phyloP scores from a whole-genome alignment of 2,329 filamentous ascomycete genomes.

The Chaetomium strumarium region DNA sequence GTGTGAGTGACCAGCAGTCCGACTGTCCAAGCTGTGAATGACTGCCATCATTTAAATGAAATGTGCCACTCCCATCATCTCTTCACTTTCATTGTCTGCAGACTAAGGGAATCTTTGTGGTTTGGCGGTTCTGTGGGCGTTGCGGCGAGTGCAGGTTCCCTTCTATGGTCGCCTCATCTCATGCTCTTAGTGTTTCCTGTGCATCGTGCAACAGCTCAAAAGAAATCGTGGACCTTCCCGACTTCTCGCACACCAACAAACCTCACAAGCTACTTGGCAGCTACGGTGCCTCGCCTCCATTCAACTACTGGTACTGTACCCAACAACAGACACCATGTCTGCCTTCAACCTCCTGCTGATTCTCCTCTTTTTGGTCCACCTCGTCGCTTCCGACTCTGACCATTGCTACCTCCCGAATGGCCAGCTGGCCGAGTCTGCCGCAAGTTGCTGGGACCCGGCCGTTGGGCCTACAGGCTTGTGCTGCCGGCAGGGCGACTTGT shows the following conservation, averaged over 20 bases:
- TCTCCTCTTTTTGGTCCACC: background rate
- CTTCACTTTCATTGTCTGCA: too few species aligned
- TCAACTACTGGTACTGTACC: too few species aligned
- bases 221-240: background rate
- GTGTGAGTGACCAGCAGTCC: background rate
- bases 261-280: background rate
- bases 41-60: background rate
- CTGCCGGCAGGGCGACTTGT: conserved; percentile 13
- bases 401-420: conserved; percentile 12
- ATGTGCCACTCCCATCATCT: too few species aligned
- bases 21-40: background rate
- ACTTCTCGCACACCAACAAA: background rate
- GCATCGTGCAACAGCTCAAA: background rate
- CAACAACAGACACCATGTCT: background rate
- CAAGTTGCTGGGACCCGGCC: background rate
- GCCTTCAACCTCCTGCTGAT: background rate
- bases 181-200: background rate
- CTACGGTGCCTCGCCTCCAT: background rate
- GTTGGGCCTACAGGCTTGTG: conserved; percentile 4
- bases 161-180: background rate
- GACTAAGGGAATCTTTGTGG: background rate
- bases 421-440: background rate
- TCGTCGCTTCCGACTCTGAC: background rate
- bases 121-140: background rate
- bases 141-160: background rate